Conservation (phyloP, 2,329 filamentous ascomycete species). For the Diaporthe sp. region DNA sequence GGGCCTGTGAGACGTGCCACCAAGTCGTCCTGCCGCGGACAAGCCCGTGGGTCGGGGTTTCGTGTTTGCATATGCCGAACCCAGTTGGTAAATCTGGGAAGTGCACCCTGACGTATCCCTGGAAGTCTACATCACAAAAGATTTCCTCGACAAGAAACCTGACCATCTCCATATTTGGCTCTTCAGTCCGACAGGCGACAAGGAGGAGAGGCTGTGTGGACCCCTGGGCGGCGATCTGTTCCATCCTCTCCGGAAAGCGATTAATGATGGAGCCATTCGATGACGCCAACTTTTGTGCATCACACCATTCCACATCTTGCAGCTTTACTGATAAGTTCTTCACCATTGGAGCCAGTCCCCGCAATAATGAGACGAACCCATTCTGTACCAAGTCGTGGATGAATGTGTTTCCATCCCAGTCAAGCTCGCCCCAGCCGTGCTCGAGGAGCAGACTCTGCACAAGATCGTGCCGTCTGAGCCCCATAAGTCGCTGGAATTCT, state of each 20-base stretch:
- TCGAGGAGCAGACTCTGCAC: slow-evolving; percentile 15
- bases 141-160: slow-evolving; percentile 33
- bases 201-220: slow-evolving; percentile 21
- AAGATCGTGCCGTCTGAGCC: slow-evolving; percentile 14
- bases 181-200: slow-evolving; percentile 4
- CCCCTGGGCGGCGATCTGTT: background rate
- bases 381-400: slow-evolving; percentile 4
- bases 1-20: slow-evolving; percentile 4
- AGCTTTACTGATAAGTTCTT: slow-evolving; percentile 6
- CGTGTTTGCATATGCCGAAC: slow-evolving; percentile 9
- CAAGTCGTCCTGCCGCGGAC: background rate
- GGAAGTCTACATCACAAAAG: background rate
- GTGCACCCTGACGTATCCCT: background rate
- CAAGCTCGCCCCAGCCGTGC: slow-evolving; percentile 18
- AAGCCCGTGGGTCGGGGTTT: slow-evolving; percentile 12
- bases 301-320: slow-evolving; percentile 12
- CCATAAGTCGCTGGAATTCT: slow-evolving; percentile 21
- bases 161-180: slow-evolving; percentile 16
- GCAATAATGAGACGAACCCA: slow-evolving; percentile 13
- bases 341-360: background rate
- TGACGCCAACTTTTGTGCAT: background rate
- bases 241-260: background rate
- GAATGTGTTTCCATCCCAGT: background rate
- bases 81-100: background rate
- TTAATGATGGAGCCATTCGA: background rate